A percentile compares a stretch with the other conserved stretches of the same genome.
phyloP scores from a whole-genome alignment of 2,329 filamentous ascomycete species.

The Gremmenia infestans region DNA sequence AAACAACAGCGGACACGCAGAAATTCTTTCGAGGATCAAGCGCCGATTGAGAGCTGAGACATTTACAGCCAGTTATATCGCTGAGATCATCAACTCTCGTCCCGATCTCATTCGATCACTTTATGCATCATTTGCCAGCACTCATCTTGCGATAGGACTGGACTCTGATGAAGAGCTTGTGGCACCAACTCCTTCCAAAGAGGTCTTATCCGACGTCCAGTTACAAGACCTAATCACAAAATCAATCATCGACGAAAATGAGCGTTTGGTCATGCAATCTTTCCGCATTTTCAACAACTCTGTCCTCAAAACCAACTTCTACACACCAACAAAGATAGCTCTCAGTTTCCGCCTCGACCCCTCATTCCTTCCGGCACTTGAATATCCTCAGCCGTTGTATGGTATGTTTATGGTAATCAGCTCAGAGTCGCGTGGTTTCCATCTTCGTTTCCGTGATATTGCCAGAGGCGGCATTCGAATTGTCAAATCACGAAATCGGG shows the following conservation, averaged over 20 bases:
- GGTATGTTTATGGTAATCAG: slow-evolving; percentile 99
- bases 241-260: slow-evolving; percentile 86
- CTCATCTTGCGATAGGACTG: slow-evolving; percentile 60
- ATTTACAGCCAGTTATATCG: slow-evolving; percentile 96
- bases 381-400: slow-evolving; percentile 90
- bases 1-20: slow-evolving; percentile 78
- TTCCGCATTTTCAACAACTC: slow-evolving; percentile 94
- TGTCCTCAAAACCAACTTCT: slow-evolving; percentile 92
- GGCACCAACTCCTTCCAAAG: slow-evolving; percentile 50
- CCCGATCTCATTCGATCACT: slow-evolving; percentile 80
- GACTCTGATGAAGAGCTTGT: slow-evolving; percentile 49
- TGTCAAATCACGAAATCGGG: slow-evolving; percentile 94
- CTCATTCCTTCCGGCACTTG: slow-evolving; percentile 79
- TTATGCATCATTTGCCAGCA: slow-evolving; percentile 86
- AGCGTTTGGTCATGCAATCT: slow-evolving; percentile 95
- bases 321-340: slow-evolving; percentile 94
- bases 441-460: slow-evolving; percentile 95
- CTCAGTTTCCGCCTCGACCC: slow-evolving; percentile 93
- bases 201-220: slow-evolving; percentile 70
- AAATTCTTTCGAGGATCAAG: slow-evolving; percentile 86
- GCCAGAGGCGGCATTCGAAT: slow-evolving; percentile 96
- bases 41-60: slow-evolving; percentile 91
- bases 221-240: slow-evolving; percentile 73
- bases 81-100: slow-evolving; percentile 92
- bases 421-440: slow-evolving; percentile 94